These are phyloP conservation scores for Cercospora berteroae DNA, from an alignment of 2,329 filamentous ascomycete species.

Conservation along the genomic window DNA sequence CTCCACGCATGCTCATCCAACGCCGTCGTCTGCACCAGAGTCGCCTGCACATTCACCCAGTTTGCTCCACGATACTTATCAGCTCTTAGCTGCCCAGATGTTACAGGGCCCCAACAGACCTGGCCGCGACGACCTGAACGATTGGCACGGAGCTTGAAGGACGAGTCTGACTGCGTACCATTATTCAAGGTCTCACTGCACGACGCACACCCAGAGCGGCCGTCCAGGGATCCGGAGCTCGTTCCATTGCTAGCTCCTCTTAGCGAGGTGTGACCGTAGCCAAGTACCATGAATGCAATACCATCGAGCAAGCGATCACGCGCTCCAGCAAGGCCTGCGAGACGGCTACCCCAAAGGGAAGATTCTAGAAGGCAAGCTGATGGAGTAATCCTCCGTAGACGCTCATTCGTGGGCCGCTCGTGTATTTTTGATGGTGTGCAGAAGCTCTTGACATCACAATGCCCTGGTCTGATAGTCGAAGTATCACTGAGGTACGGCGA, in stretches of 20 bases:
- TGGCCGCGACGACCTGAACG: neutral
- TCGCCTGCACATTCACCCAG: neutral
- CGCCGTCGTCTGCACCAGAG: neutral
- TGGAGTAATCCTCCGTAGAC: neutral
- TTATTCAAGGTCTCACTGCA: constrained; percentile 1
- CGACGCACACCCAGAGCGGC: neutral
- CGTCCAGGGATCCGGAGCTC: constrained; percentile 1
- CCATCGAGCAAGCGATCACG: constrained; percentile 3
- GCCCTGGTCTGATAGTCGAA: neutral
- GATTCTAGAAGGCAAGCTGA: neutral
- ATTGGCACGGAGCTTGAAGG: neutral
- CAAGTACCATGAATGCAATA: constrained; percentile 4
- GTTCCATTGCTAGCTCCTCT: neutral
- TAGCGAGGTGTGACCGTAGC: constrained; percentile 3
- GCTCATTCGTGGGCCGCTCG: neutral
- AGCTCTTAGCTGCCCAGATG: neutral
- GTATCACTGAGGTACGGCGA: neutral
- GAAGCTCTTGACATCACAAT: neutral
- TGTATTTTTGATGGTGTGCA: neutral
- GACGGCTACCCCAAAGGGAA: neutral
- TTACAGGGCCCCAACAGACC: neutral
- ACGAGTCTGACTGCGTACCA: constrained; percentile 6
- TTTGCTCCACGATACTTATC: neutral
- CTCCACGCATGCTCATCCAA: neutral
- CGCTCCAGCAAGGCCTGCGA: neutral